A percentile compares a stretch with the other conserved stretches of the same genome.
These are phyloP conservation scores for Wickerhamiella domercqiae DNA, from an alignment of 805 yeast genomes.

Conservation along the genomic window DNA sequence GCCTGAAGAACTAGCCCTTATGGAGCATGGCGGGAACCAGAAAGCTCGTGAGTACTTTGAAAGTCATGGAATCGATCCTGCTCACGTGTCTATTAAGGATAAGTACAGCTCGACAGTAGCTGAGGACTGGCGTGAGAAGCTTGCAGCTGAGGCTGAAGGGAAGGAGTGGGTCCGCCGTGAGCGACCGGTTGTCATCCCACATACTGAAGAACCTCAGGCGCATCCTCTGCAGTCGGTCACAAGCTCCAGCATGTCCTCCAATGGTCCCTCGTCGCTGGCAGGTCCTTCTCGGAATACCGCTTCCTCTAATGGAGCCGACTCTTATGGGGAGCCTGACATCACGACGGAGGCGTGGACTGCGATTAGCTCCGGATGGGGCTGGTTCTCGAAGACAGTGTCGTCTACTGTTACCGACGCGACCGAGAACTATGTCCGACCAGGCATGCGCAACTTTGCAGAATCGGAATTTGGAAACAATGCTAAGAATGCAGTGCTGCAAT, in stretches of 20 bases:
- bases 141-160: conserved; percentile 64
- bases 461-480: conserved; percentile 73
- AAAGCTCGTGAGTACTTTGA: conserved; percentile 54
- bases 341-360: conserved; percentile 74
- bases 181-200: conserved; percentile 19
- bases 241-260: conserved; percentile 13
- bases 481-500: conserved; percentile 85
- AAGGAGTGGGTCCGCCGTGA: conserved; percentile 45
- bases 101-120: conserved; percentile 87
- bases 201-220: conserved; percentile 10
- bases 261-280: conserved; percentile 20
- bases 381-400: conserved; percentile 72
- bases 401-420: conserved; percentile 76
- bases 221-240: conserved; percentile 1
- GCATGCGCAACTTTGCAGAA: conserved; percentile 62
- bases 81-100: conserved; percentile 40
- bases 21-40: conserved; percentile 91
- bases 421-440: conserved; percentile 83
- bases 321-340: conserved; percentile 36
- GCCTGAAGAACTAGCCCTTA: conserved; percentile 71
- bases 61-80: conserved; percentile 52
- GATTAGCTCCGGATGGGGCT: conserved; percentile 82
- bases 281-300: background rate
- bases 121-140: conserved; percentile 77
- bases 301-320: conserved; percentile 18